These are phyloP conservation scores for Nothophytophthora sp. DNA, from an alignment of 352 stramenopile species.

Conservation along the genomic window DNA sequence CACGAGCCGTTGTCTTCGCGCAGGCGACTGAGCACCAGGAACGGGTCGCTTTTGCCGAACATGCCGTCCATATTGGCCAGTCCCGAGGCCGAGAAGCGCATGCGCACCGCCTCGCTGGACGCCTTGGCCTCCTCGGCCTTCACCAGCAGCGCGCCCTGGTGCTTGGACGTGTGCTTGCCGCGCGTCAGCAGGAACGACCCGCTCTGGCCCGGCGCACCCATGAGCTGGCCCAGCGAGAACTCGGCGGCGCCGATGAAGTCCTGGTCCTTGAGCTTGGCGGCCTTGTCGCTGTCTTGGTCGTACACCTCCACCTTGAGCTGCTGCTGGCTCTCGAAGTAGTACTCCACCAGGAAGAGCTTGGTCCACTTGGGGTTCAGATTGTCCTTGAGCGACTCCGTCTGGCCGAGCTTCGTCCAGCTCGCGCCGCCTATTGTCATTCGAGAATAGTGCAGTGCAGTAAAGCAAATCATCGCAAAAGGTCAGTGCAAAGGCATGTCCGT, in stretches of 20 bases:
- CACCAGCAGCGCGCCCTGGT: conserved; percentile 55
- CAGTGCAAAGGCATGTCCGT: background rate
- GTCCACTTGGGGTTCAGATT: conserved; percentile 78
- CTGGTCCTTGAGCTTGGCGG: conserved; percentile 61
- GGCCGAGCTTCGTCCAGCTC: conserved; percentile 66
- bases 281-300: conserved; percentile 74
- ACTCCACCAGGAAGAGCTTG: conserved; percentile 83
- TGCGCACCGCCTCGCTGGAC: conserved; percentile 42
- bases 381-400: conserved; percentile 82
- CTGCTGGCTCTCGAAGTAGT: conserved; percentile 86
- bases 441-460: background rate
- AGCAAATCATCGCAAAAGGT: background rate
- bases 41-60: conserved; percentile 67
- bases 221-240: conserved; percentile 81
- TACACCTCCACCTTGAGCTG: conserved; percentile 86
- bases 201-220: conserved; percentile 72
- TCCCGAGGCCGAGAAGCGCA: conserved; percentile 45
- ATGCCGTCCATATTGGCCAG: conserved; percentile 72
- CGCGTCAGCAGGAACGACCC: conserved; percentile 53
- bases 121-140: conserved; percentile 60
- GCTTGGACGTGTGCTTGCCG: conserved; percentile 38
- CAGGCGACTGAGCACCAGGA: conserved; percentile 56
- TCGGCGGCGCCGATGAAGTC: conserved; percentile 75
- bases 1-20: conserved; percentile 54
- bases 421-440: conserved; percentile 31